Evolutionary conservation across 306 rosid species (phyloP).

Genomic region (Abrus precatorius): DNA sequence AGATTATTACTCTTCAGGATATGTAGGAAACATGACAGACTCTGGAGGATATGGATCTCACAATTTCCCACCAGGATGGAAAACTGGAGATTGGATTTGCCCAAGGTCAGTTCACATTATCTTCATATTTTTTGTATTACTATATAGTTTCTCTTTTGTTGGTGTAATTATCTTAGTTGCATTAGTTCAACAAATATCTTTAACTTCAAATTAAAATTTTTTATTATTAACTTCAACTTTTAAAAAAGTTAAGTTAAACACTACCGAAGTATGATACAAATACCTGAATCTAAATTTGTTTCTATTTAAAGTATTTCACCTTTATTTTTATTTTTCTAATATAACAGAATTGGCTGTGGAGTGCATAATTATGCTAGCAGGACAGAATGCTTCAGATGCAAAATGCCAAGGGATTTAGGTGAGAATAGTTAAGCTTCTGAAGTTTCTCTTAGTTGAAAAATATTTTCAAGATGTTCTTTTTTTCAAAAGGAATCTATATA

Average conservation of each 20-base stretch:
- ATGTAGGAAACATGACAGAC: conserved; percentile 52
- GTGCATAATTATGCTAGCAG: conserved; percentile 92
- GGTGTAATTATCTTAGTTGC: background rate
- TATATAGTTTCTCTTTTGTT: background rate
- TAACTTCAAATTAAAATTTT: no score
- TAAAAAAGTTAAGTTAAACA: background rate
- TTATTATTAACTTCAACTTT: no score
- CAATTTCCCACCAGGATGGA: conserved; percentile 91
- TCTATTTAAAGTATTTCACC: conserved; percentile 14
- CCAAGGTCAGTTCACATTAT: conserved; percentile 64
- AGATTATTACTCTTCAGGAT: conserved; percentile 58
- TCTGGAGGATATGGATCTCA: conserved; percentile 66
- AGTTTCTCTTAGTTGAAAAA: background rate
- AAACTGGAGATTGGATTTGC: conserved; percentile 95
- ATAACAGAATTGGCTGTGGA: conserved; percentile 82
- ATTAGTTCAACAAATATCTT: conserved; percentile 6
- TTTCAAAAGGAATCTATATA: conserved; percentile 19
- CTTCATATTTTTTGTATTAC: conserved; percentile 18
- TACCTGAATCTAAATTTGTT: conserved; percentile 15
- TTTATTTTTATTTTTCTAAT: conserved; percentile 33
- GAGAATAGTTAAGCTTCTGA: conserved; percentile 43
- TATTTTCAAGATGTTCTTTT: conserved; percentile 28
- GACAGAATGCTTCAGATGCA: conserved; percentile 86
- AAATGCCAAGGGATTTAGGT: conserved; percentile 73
- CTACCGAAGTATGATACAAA: background rate